Evolutionary conservation across 176 grass and related monocot species (phyloP).

Genomic region (Aegilops speltoides): DNA sequence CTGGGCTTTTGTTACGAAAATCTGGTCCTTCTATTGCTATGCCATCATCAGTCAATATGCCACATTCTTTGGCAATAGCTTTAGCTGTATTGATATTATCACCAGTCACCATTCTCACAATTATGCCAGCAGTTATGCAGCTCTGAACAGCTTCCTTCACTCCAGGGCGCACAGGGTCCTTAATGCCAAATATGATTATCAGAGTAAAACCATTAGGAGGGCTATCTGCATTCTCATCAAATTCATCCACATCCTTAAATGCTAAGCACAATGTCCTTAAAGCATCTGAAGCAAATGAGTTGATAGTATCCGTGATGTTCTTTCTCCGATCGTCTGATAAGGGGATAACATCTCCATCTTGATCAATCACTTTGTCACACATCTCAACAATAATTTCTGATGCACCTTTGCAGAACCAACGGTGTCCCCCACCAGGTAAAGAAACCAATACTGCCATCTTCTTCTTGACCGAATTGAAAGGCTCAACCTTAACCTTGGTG

Average conservation of each 20-base stretch:
- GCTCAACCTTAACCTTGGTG: constrained; percentile 87
- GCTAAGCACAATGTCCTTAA: constrained; percentile 89
- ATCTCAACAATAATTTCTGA: constrained; percentile 81
- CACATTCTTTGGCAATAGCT: constrained; percentile 96
- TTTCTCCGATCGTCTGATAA: constrained; percentile 49
- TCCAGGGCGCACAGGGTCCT: constrained; percentile 85
- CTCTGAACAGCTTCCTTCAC: constrained; percentile 84
- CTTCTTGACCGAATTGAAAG: constrained; percentile 95
- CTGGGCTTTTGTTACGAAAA: constrained; percentile 59
- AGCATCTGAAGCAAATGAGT: constrained; percentile 78
- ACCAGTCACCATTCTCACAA: constrained; percentile 94
- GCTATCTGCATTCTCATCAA: constrained; percentile 43
- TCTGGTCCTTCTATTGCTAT: constrained; percentile 87
- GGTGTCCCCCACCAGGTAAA: constrained; percentile 51
- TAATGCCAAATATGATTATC: constrained; percentile 87
- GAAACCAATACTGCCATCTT: constrained; percentile 79
- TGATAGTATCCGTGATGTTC: constrained; percentile 60
- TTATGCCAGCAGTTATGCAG: constrained; percentile 76
- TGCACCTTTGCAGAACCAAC: constrained; percentile 86
- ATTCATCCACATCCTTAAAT: constrained; percentile 68
- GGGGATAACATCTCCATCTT: constrained; percentile 53
- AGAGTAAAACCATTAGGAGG: constrained; percentile 75
- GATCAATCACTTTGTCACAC: constrained; percentile 69
- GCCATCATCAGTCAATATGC: constrained; percentile 78
- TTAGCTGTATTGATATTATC: constrained; percentile 98